These are phyloP conservation scores for Trapa incisa DNA, from an alignment of 345 rosid genomes.

Conservation along the genomic window DNA sequence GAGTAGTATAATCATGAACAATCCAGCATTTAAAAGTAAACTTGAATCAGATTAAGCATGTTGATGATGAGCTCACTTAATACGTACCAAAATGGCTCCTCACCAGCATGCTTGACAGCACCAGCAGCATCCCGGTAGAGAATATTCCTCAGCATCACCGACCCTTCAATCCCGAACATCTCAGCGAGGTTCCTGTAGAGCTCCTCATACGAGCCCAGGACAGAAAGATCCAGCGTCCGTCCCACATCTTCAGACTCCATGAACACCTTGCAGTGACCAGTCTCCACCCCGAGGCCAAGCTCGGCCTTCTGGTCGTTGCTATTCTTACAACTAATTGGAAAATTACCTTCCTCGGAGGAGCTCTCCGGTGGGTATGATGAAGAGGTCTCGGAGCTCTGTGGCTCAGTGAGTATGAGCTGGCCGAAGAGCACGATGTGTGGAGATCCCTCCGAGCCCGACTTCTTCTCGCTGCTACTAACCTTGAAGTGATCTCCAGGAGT, in stretches of 20 bases:
- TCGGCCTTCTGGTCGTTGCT: conserved; percentile 11
- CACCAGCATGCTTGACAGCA: conserved; percentile 52
- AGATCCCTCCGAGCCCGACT: conserved; percentile 13
- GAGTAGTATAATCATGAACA: not conserved
- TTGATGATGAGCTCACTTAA: conserved; percentile 14
- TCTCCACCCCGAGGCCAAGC: conserved; percentile 31
- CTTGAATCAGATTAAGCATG: not conserved
- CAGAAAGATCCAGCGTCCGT: conserved; percentile 63
- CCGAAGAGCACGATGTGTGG: conserved; percentile 63
- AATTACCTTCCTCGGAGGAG: conserved; percentile 54
- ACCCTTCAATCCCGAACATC: conserved; percentile 57
- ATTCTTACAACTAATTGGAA: conserved; percentile 26
- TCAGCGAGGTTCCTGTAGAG: conserved; percentile 47
- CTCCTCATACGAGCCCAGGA: conserved; percentile 70
- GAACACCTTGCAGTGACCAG: conserved; percentile 79
- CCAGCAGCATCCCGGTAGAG: conserved; percentile 57
- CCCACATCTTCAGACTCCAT: conserved; percentile 81
- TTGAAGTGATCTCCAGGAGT: conserved; percentile 27
- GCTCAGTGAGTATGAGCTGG: conserved; percentile 55
- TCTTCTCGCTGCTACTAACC: conserved; percentile 30
- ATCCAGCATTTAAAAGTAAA: not conserved
- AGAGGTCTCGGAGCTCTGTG: conserved; percentile 47
- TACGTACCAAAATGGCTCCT: conserved; percentile 50
- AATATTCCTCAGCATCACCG: conserved; percentile 62
- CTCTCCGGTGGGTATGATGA: conserved; percentile 49